Percentiles rank a stretch among this genome's conserved stretches.
phyloP scores from a whole-genome alignment of 1,284 basidiomycete species.

The Naganishia cerealis region DNA sequence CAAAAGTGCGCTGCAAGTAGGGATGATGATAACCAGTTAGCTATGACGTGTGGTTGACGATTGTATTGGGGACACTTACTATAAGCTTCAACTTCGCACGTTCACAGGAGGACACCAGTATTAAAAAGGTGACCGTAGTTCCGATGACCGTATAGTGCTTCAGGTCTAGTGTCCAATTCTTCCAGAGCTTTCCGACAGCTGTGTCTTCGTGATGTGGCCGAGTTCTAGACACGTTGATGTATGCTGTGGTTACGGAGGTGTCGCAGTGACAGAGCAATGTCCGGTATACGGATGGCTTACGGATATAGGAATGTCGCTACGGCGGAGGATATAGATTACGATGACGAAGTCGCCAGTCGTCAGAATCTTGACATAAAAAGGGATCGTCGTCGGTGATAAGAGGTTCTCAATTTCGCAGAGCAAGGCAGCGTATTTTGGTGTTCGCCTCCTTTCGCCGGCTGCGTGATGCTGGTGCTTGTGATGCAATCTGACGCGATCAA shows the following conservation, averaged over 20 bases:
- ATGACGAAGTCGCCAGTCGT: neutral
- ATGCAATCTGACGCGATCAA: neutral
- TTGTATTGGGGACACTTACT: constrained; percentile 1
- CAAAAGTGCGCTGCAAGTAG: neutral
- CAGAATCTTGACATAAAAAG: neutral
- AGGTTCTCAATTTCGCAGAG: neutral
- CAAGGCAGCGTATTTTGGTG: constrained; percentile 2
- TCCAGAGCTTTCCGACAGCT: neutral
- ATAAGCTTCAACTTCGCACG: neutral
- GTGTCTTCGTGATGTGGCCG: neutral
- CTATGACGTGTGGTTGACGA: neutral
- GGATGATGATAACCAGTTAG: neutral
- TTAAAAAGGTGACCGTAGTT: neutral
- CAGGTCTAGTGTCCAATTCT: neutral
- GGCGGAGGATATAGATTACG: neutral
- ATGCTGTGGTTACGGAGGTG: neutral
- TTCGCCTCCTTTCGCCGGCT: constrained; percentile 3
- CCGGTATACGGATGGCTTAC: neutral
- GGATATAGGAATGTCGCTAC: neutral
- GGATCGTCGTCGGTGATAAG: neutral
- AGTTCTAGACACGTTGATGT: neutral
- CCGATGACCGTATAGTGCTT: neutral
- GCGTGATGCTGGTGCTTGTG: neutral
- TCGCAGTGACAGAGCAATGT: neutral
- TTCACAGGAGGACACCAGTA: neutral